Conservation (phyloP, 768 basidiomycete genomes). For the Amanita phalloides region DNA sequence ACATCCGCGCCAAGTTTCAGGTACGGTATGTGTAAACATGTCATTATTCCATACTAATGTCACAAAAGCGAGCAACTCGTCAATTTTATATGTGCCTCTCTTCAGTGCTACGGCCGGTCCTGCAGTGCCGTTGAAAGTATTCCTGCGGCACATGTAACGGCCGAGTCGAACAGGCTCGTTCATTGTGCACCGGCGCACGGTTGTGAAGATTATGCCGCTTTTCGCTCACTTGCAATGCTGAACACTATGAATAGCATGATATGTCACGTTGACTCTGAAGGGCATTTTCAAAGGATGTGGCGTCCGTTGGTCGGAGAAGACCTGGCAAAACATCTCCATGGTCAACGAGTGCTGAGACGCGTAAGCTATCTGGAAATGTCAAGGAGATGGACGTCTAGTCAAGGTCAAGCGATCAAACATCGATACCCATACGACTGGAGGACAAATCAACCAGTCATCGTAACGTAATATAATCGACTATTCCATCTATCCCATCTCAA, state of each 20-base stretch:
- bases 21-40: slow-evolving; percentile 13
- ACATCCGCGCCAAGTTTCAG: slow-evolving; percentile 26
- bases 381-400: slow-evolving; percentile 43
- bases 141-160: slow-evolving; percentile 65
- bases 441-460: slow-evolving; percentile 85
- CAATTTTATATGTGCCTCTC: slow-evolving; percentile 46
- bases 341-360: slow-evolving; percentile 69
- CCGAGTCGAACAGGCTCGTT: slow-evolving; percentile 84
- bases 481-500: neutral
- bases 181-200: slow-evolving; percentile 96
- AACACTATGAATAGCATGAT: slow-evolving; percentile 34
- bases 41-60: neutral
- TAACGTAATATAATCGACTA: slow-evolving; percentile 44
- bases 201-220: slow-evolving; percentile 79
- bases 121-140: slow-evolving; percentile 39
- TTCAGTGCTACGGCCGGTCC: slow-evolving; percentile 32
- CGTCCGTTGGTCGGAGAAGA: slow-evolving; percentile 45
- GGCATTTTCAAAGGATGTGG: slow-evolving; percentile 50
- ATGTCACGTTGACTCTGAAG: slow-evolving; percentile 77
- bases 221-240: slow-evolving; percentile 47
- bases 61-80: slow-evolving; percentile 40
- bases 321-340: slow-evolving; percentile 37
- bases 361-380: slow-evolving; percentile 57
- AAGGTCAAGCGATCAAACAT: slow-evolving; percentile 68
- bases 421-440: slow-evolving; percentile 97